Evolutionary conservation across 169 alveolate genomes (phyloP).

Genomic region (Plasmodium knowlesi): DNA sequence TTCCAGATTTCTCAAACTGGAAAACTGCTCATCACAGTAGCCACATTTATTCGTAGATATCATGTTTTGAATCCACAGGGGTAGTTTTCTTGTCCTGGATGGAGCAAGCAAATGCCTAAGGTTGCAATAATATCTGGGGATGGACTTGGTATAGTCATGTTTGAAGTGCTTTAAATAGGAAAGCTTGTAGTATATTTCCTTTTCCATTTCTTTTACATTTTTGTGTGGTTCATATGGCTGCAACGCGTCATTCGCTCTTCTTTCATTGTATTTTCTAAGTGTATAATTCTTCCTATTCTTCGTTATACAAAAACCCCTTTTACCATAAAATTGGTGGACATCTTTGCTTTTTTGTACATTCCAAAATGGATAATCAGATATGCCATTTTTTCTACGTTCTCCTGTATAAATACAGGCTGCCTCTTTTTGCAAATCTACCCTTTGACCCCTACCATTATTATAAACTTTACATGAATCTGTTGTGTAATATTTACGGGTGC

Average conservation of each 20-base stretch:
- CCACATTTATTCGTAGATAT: conserved; percentile 23
- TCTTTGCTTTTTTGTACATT: not conserved
- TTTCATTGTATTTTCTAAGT: not conserved
- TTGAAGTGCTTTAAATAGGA: conserved; percentile 34
- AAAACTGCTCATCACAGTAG: conserved; percentile 38
- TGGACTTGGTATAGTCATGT: conserved; percentile 2
- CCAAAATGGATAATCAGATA: not conserved
- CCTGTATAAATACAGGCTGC: not conserved
- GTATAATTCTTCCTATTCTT: not conserved
- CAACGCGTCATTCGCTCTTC: not conserved
- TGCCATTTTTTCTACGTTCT: not conserved
- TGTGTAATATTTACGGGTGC: not conserved
- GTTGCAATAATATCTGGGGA: conserved; percentile 21
- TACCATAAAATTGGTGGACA: not conserved
- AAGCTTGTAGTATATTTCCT: conserved; percentile 23
- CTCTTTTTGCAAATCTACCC: not conserved
- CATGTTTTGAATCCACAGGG: conserved; percentile 32
- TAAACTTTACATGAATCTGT: not conserved
- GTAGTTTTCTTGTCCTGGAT: not conserved
- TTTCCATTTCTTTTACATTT: conserved; percentile 8
- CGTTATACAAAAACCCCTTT: not conserved
- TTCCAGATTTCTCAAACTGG: conserved; percentile 18
- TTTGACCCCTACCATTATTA: not conserved
- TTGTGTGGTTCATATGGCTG: not conserved
- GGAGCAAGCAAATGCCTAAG: conserved; percentile 14